Evolutionary conservation across 805 yeast species (phyloP), one percentile per base, ranked within the genome.

Genomic region (Candida ulmi): DNA sequence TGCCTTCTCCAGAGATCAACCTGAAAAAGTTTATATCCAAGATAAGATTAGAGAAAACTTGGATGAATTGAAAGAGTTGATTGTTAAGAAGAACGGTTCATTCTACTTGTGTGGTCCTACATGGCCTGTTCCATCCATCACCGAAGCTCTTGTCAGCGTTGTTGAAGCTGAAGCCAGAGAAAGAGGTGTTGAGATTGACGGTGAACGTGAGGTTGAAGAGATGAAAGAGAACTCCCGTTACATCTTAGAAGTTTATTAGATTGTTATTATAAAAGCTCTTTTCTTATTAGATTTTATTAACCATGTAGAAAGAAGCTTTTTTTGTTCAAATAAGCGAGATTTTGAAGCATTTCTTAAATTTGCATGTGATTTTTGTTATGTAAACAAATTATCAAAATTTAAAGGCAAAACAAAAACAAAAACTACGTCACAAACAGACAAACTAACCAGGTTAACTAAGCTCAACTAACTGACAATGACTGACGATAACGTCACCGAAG

Each of bases 31-130:
- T 48, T 91, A 91, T 65, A 91, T 91, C 54, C 98, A 91, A 66
- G 97, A 91, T 65, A 79, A 83, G 62, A 91, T 91, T 61, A 76
- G 88, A 57, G 87, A 88, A 60, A 75, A 78, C 42, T 66, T 87
- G 55, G 73, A 69, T 38, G 82, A 77, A 33, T 73, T 91, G 62
- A 83, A 84, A 35, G 85, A 78, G 32, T 90, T 96, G 37, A 78
- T 91, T 63, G 83, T 80, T 33, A 66, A 69, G 47, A 74, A 88
- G 66, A 68, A 81, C 42, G 98, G 98, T 42, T 81, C 88, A 19
- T 91, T 91, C 76, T 91, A 91, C 68, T 73, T 91, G 60, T 91
- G 98, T 78, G 98, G 98, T 46, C 98, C 98, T 32, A 91, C 97
- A 2, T 91, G 98, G 98, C 98, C 98, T 26, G 97, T 91, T 57